Percentiles rank a stretch among this genome's conserved stretches.
Evolutionary conservation across 371 early-diverging fungal species (phyloP).

Genomic region (Blakeslea trispora): DNA sequence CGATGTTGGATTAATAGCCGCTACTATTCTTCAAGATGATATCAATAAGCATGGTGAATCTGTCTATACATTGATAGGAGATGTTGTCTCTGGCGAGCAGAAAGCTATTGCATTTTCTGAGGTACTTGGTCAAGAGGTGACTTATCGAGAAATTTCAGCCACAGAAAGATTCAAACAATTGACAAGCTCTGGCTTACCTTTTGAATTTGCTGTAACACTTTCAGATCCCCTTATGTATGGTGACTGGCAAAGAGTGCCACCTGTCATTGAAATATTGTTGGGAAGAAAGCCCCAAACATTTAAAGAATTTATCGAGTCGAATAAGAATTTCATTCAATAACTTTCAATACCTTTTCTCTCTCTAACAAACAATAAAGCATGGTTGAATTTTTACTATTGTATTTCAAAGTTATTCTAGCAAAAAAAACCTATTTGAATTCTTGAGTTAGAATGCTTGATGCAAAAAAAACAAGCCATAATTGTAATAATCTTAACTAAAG

Average conservation of each 20-base stretch:
- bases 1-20: conserved; percentile 20
- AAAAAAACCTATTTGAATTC: no score
- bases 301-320: conserved; percentile 9
- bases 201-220: no score
- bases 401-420: no score
- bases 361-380: no score
- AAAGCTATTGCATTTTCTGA: conserved; percentile 4
- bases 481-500: no score
- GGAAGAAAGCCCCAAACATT: conserved; percentile 21
- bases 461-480: no score
- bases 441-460: no score
- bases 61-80: conserved; percentile 16
- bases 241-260: not conserved
- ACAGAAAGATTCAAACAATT: conserved; percentile 6
- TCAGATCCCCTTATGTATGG: no score
- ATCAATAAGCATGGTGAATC: conserved; percentile 20
- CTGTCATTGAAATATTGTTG: conserved; percentile 8
- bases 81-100: not conserved
- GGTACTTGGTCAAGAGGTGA: conserved; percentile 12
- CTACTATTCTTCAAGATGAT: conserved; percentile 11
- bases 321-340: conserved; percentile 1
- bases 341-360: no score
- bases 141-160: not conserved
- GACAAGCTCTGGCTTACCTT: not conserved
- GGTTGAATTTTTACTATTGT: no score